Conservation (phyloP, 2,329 filamentous ascomycete species). For the Paraconiothyrium sp. region DNA sequence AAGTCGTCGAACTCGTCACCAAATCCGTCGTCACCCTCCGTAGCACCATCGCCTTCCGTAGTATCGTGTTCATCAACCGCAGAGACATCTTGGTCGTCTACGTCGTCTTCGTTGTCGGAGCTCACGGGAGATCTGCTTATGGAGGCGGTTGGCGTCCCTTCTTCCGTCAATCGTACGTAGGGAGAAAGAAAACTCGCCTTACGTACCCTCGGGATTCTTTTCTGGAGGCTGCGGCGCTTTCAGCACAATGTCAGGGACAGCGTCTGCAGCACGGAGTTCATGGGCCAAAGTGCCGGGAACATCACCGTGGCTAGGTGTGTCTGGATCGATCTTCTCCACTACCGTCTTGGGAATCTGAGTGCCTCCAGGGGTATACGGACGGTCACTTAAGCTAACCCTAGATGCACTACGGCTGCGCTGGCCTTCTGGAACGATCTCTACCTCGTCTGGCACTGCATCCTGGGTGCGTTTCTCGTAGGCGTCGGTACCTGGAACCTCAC, state of each 20-base stretch:
- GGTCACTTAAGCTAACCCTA: constrained; percentile 54
- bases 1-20: constrained; percentile 76
- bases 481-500: constrained; percentile 69
- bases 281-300: constrained; percentile 69
- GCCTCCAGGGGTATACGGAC: constrained; percentile 61
- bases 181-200: constrained; percentile 49
- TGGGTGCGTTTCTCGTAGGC: constrained; percentile 67
- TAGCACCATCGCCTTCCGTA: constrained; percentile 51
- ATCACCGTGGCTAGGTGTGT: constrained; percentile 67
- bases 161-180: constrained; percentile 68
- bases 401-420: constrained; percentile 50
- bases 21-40: constrained; percentile 72
- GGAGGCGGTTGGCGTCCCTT: constrained; percentile 65
- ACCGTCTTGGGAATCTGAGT: constrained; percentile 66
- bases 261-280: constrained; percentile 66
- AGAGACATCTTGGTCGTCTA: constrained; percentile 26
- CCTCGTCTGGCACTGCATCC: constrained; percentile 71
- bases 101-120: constrained; percentile 46
- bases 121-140: constrained; percentile 61
- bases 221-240: constrained; percentile 56
- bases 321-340: constrained; percentile 69
- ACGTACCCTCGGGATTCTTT: constrained; percentile 66
- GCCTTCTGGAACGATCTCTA: constrained; percentile 64
- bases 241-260: constrained; percentile 66
- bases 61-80: constrained; percentile 20